Base-by-base conservation (phyloP, 257 asterid species). In the Ajuga chamaepitys region DNA sequence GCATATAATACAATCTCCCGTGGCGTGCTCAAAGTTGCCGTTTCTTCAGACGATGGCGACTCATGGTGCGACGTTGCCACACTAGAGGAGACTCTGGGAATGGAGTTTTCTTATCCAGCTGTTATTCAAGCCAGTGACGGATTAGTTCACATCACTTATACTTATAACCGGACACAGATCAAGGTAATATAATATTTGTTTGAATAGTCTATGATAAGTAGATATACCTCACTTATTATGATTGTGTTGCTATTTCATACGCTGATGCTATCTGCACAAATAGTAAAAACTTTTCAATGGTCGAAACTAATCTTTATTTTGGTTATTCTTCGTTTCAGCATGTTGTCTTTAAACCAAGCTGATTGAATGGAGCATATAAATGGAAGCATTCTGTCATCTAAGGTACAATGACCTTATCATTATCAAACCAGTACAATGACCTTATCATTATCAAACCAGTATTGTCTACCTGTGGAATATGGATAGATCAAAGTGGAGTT, bases 21-120 rank as follows among this genome's bases (percentile, higher is more conserved):
- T 70, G 96, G 86, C 51, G 78, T 83, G 22, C 96, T 94, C 34
- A 94, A 80, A 80, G 80, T 90, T 73, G 95, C 83, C 1, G 66
- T 94, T 50, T 94, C 99, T 10, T 45, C 22, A 22, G 95, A 94
- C 44, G 97, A 86, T 17, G 99, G 99, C 52, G 95, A 86, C 70
- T 82, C 93, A 0, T 94, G 99, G 99, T 3, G 52, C 1, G 96
- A 94, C 54, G 95, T 85, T 14, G 62, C 58, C 51, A 84, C 90
- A 0, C 82, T 94, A n/a, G 99, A 90, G 69, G 87, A 88, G 20
- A 85, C 80, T 2, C 28, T 4, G 0, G 91, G 95, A 35, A 86
- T 83, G 98, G 97, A 90, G 68, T 94, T 89, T 73, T 94, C 99
- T 26, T 90, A 94, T 80, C 99, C 97, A 1, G 99, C 99, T 26